Base-by-base conservation (phyloP, 2,329 filamentous ascomycete species). In the Penicillium italicum region DNA sequence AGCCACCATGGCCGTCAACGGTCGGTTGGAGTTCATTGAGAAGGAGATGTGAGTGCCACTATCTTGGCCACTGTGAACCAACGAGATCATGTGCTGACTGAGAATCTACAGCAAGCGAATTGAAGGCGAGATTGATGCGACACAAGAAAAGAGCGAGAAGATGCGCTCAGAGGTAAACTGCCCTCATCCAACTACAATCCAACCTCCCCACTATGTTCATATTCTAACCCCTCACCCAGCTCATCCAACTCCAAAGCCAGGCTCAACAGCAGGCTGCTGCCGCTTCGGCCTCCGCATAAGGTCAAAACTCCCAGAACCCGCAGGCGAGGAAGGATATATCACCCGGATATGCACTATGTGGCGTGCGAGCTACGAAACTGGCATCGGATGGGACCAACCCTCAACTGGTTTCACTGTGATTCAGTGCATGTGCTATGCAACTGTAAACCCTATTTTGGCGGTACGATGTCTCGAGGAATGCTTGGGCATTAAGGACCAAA, bases 1-100 rank as follows among this genome's bases (percentile, higher is more conserved):
- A 72, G 94, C 94, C 0, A 86, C 91, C 62, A 88, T 90, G 80
- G 92, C 91, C 0, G 94, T 99, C 18, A 91, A 95, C 65, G 90
- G 90, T 20, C 85, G 94, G 24, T 74, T 99, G 48, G 91, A 96
- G 63, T 97, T 93, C 69, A 99, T 99, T 63, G 83, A 87, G 62
- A 90, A 93, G 69, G 93, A 99, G 72, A 94, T 97, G 91, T 96
- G 72, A 73, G 86, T 72, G 52, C 34, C 12, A 28, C 20, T 24
- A 18, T 18, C 22, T 50, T 30, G 9, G 14, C 12, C 14, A 12
- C 12, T 12, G 5, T 45, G 12, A 33, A 9, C 4, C 34, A 12
- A 42, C 34, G 16, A 20, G 46, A 44, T 42, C 26, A 26, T 20
- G 34, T 12, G 20, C 56, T 59, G 37, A 62, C 56, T 46, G 26